Conservation (phyloP, 768 basidiomycete genomes). For the Russula emetica region DNA sequence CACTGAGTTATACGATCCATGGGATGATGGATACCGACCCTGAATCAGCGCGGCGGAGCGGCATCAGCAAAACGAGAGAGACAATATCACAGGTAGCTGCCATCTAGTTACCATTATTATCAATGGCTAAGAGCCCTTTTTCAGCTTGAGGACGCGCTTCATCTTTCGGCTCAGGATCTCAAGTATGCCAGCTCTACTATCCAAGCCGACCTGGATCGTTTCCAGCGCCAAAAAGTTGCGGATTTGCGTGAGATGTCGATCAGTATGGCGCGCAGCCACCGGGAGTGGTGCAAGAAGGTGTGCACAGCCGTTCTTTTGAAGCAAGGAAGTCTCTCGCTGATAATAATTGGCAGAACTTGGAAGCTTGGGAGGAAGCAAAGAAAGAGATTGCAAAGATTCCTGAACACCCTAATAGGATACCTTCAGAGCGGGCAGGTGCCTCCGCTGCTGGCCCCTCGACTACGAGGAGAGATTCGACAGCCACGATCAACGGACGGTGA, state of each 20-base stretch:
- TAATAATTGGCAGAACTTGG: constrained; percentile 65
- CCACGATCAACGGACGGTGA: constrained; percentile 64
- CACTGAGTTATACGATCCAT: constrained; percentile 89
- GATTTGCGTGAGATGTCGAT: constrained; percentile 94
- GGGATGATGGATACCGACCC: constrained; percentile 99
- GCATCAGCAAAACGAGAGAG: constrained; percentile 92
- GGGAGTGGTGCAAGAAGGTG: constrained; percentile 97
- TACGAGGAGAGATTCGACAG: constrained; percentile 60
- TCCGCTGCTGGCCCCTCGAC: constrained; percentile 30
- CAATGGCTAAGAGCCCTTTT: constrained; percentile 14
- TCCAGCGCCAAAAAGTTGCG: constrained; percentile 97
- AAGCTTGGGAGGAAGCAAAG: constrained; percentile 96
- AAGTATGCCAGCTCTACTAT: constrained; percentile 96
- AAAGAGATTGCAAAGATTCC: constrained; percentile 88
- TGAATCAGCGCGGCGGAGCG: constrained; percentile 87
- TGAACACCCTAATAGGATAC: constrained; percentile 75
- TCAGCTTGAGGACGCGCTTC: constrained; percentile 92
- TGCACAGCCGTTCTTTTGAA: constrained; percentile 13
- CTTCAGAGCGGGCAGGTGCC: constrained; percentile 36
- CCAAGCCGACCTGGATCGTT: constrained; percentile 95
- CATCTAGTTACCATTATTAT: not conserved
- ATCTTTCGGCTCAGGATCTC: constrained; percentile 87
- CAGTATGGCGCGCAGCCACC: constrained; percentile 81
- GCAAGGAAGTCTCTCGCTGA: constrained; percentile 3
- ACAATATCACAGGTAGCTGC: constrained; percentile 81